Evolutionary conservation across 2,329 filamentous ascomycete genomes (phyloP), one percentile per base, ranked within the genome.

Genomic region (Hymenoscyphus fraxineus): DNA sequence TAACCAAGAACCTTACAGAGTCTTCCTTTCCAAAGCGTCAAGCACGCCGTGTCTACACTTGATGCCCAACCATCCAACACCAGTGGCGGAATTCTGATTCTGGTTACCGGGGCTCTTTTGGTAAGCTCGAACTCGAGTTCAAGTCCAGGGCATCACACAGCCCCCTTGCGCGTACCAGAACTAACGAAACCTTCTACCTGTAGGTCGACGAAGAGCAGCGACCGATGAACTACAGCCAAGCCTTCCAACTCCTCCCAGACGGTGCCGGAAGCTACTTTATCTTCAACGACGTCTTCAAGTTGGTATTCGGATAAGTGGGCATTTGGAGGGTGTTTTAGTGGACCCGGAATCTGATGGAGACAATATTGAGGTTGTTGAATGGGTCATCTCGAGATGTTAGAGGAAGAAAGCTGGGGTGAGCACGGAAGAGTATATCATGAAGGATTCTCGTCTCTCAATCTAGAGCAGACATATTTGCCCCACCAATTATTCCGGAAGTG

Each of bases 231-330:
- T 99, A 93, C 81, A 88, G 88, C 64, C 93, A 98, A 81, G 81
- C 85, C 64, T 98, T 98, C 85, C 90, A 96, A 79, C 88, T 98
- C 68, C 79, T 87, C 70, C 88, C 87, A 66, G 89, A 92, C 63
- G 79, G 79, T 35, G 70, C 74, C 60, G 89, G 87, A 72, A 87
- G 83, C 79, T 97, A 90, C 82, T 97, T 86, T 78, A 90, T 98
- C 76, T 89, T 88, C 82, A 97, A 98, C 83, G 94, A 98, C 78
- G 81, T 98, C 77, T 98, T 98, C 88, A 91, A 91, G 80, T 86
- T 98, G 67, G 85, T 97, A 72, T 94, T 91, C 79, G 82, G 71
- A 66, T 73, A 61, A 27, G 68, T 38, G 22, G 40, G 41, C 22
- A 56, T 62, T 15, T 58, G 38, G 32, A 35, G 31, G 27, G 22